Evolutionary conservation across 2,329 filamentous ascomycete genomes (phyloP).

Genomic region (Ceratocystis destructans): DNA sequence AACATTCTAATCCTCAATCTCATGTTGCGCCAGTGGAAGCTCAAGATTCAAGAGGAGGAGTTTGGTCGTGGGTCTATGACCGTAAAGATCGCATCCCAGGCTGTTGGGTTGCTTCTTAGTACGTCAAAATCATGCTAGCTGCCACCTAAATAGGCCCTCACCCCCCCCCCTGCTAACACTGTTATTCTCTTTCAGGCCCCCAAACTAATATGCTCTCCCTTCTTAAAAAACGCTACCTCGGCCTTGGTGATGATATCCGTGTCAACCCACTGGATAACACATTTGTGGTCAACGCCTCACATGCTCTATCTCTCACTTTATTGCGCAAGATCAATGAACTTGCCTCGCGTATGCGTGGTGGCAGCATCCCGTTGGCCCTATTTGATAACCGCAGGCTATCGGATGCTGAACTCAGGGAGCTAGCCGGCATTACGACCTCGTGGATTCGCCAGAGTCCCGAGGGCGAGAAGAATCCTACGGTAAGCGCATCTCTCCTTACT

Average conservation of each 20-base stretch:
- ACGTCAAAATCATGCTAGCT: conserved; percentile 23
- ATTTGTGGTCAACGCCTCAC: conserved; percentile 17
- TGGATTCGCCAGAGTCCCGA: conserved; percentile 13
- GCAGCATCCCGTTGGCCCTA: conserved; percentile 23
- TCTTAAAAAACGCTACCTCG: conserved; percentile 26
- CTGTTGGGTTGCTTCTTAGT: conserved; percentile 36
- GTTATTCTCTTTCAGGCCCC: conserved; percentile 2
- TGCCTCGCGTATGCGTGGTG: conserved; percentile 23
- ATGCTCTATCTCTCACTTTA: conserved; percentile 21
- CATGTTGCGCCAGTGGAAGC: conserved; percentile 37
- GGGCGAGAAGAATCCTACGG: conserved; percentile 8
- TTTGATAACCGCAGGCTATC: conserved; percentile 21
- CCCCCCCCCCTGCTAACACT: neutral
- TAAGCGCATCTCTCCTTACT: neutral
- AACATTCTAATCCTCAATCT: conserved; percentile 31
- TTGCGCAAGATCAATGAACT: conserved; percentile 28
- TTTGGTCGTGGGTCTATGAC: conserved; percentile 31
- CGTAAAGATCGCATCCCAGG: conserved; percentile 29
- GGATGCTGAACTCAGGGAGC: conserved; percentile 23
- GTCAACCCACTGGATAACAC: conserved; percentile 18
- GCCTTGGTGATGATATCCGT: conserved; percentile 19
- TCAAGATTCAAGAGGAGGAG: conserved; percentile 35
- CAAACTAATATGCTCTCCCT: conserved; percentile 22
- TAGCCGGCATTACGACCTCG: conserved; percentile 27
- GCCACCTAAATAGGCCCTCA: neutral